Evolutionary conservation across 441 rosid species (phyloP), one percentile per base, ranked within the genome.

Genomic region (Francoa sonchifolia): DNA sequence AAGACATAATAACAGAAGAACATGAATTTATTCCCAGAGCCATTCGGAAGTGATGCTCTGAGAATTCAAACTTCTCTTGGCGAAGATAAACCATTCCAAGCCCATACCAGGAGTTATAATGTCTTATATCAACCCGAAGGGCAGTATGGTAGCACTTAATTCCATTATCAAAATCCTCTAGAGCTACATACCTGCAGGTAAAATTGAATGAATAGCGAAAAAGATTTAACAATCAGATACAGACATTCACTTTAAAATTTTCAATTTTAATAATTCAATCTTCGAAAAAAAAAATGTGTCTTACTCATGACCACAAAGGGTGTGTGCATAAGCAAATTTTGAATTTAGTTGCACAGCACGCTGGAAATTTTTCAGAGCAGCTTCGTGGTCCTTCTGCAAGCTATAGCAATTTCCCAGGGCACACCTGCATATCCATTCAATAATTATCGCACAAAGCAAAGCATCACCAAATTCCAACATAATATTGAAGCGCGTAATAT

Each of bases 351-450:
- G 95, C 42, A 81, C 95, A 22, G 94, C 94, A 57, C 95, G 74
- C 56, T 80, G 86, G 60, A 90, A 90, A 50, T 67, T 90, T 72
- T 90, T 90, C 52, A 90, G 59, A 48, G 99, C 95, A 12, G 90
- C 83, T 69, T 86, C 99, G 31, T 90, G 99, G 72, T 90, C 95
- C 67, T 90, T 86, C 78, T 82, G 99, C 71, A 80, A 72, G 67
- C 99, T 86, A 59, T 74, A 90, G 65, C 99, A 80, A 47, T 90
- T 90, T 42, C 99, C 99, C 88, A 83, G 71, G 30, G 99, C 99
- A 73, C 83, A 76, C 99, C 99, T 90, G 65, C 65, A 72, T 39
- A 42, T 32, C 20, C 55, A 60, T 55, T 19, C 33, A 39, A 54
- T 6, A 17, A 32, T 29, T 20, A 40, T 18, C n/a, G n/a, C n/a